phyloP scores from a whole-genome alignment of 179 eudicot species.

The Silene coronaria region DNA sequence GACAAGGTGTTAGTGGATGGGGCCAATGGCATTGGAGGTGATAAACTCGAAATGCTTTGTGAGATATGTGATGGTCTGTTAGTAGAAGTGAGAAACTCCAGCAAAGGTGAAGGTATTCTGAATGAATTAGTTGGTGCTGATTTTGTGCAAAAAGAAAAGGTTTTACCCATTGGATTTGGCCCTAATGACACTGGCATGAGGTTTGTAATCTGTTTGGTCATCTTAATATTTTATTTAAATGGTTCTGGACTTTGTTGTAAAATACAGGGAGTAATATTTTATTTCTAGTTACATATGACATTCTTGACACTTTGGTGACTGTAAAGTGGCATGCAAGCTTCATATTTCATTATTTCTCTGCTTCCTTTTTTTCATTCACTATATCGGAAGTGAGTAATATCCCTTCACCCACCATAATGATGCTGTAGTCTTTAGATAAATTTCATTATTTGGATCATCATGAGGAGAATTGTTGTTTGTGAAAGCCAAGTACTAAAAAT shows the following conservation, averaged over 20 bases:
- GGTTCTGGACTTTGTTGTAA: background rate
- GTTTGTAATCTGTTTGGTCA: conserved; percentile 37
- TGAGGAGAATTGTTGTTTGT: background rate
- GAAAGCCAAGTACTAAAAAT: conserved; percentile 28
- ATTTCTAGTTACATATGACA: too few relatives aligned
- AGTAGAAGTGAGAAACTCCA: conserved; percentile 69
- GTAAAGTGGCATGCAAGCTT: background rate
- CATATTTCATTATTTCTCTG: background rate
- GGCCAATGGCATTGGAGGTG: conserved; percentile 93
- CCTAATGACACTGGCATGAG: conserved; percentile 62
- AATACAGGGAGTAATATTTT: too few relatives aligned
- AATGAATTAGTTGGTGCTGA: conserved; percentile 98
- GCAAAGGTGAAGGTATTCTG: conserved; percentile 64
- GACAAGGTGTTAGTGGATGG: conserved; percentile 79
- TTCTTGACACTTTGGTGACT: background rate
- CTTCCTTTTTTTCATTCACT: conserved; percentile 1
- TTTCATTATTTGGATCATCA: background rate
- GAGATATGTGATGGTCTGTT: conserved; percentile 39
- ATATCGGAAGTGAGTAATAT: background rate
- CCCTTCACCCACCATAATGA: background rate
- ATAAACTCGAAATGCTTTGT: conserved; percentile 60
- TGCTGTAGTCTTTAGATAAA: background rate
- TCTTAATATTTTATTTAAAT: background rate
- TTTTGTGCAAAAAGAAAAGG: conserved; percentile 95
- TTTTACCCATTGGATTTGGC: conserved; percentile 63